Evolutionary conservation across 768 basidiomycete genomes (phyloP), one percentile per base, ranked within the genome.

Genomic region (Termitomyces sp.): DNA sequence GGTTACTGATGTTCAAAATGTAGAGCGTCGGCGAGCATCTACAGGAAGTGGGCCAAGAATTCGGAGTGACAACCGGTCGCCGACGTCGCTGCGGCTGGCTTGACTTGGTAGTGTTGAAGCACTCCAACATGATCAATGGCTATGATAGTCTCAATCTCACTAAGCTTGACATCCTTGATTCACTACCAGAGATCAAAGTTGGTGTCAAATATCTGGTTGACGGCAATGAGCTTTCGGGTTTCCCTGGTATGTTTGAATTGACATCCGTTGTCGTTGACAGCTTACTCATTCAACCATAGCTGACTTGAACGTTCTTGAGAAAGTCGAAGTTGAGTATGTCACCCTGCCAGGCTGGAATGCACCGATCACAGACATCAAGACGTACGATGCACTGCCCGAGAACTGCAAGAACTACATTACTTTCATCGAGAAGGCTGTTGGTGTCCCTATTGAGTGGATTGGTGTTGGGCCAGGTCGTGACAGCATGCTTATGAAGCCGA

Each of bases 61-160:
- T 81, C 62, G 97, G 97, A 20, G 86, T 84, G 26, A 97, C 94
- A 1, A 99, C 97, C 0, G 97, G 97, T 7, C 86, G 97, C 30
- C 78, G 90, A 38, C 81, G 97, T 58, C 88, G 97, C 54, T 93
- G 94, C 71, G 97, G 97, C 13, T 99, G 97, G 97, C 85, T 99
- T 46, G 97, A 99, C 72, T 79, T 98, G 14, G 92, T 98, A 56
- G 93, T 98, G 43, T 82, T 99, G 79, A 88, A 86, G 70, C 88
- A 98, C 72, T 98, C 96, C 7, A 85, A 79, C 68, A 74, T 92
- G 60, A 92, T 99, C 80, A 99, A 99, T 71, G 97, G 97, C 36
- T 99, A 98, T 71, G 93, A 96, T 66, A 69, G 74, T 47, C 76
- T 98, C 60, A 99, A 99, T 73, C 80, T 99, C 63, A 99, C 97